A percentile compares a stretch with the other conserved stretches of the same genome.
Evolutionary conservation across 2,329 filamentous ascomycete genomes (phyloP).

Genomic region (Knoxdaviesia proteae): DNA sequence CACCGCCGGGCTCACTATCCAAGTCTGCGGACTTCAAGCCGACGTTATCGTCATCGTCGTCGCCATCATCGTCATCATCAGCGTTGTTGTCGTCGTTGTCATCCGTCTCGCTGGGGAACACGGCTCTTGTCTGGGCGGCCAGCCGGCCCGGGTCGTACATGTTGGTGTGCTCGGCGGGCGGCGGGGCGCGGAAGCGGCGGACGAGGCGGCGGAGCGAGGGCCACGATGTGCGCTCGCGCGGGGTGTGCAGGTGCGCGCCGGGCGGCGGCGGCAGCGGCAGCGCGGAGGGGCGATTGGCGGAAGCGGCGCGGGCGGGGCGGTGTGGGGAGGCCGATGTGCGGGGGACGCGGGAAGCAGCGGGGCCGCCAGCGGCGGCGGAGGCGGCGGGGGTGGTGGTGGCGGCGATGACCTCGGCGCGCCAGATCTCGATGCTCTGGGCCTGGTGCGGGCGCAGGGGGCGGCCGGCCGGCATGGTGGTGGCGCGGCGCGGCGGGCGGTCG

Average conservation of each 20-base stretch:
- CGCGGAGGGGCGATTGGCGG: slow-evolving; percentile 7
- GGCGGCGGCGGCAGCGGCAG: slow-evolving; percentile 6
- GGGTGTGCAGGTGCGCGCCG: not conserved
- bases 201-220: slow-evolving; percentile 4
- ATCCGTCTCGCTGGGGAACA: slow-evolving; percentile 10
- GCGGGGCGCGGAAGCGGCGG: slow-evolving; percentile 5
- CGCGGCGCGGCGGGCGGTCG: not conserved
- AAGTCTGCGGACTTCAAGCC: not conserved
- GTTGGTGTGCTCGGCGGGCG: slow-evolving; percentile 4
- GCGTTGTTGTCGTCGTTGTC: not conserved
- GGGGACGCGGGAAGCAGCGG: slow-evolving; percentile 6
- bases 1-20: too few relatives aligned
- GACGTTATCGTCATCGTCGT: slow-evolving; percentile 3
- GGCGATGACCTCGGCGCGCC: slow-evolving; percentile 24
- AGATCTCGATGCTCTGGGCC: slow-evolving; percentile 23
- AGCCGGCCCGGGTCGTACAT: slow-evolving; percentile 4
- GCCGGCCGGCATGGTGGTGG: not conserved
- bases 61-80: slow-evolving; percentile 1
- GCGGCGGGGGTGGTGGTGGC: slow-evolving; percentile 5
- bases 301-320: slow-evolving; percentile 8
- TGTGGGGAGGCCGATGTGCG: slow-evolving; percentile 9
- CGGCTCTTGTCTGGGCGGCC: slow-evolving; percentile 12
- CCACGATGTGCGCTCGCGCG: not conserved
- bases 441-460: slow-evolving; percentile 7
- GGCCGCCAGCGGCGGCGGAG: slow-evolving; percentile 8